phyloP scores from a whole-genome alignment of 495 filamentous ascomycete genomes.

The Clavariopsis aquatica region DNA sequence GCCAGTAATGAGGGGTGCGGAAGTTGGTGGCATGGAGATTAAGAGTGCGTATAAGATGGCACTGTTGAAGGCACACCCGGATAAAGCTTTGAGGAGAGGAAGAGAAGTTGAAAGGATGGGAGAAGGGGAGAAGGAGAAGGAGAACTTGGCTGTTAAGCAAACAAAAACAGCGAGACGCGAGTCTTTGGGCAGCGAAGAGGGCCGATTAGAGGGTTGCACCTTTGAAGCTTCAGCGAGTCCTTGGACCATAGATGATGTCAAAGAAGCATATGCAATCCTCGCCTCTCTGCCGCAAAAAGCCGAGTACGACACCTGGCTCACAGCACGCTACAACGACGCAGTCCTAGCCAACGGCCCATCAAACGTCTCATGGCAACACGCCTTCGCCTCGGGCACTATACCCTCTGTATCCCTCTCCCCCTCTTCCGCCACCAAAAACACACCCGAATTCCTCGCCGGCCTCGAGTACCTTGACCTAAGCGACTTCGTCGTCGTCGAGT shows the following conservation, averaged over 20 bases:
- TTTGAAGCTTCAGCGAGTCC: background rate
- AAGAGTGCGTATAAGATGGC: conserved; percentile 12
- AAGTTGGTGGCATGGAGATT: background rate
- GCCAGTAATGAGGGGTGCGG: background rate
- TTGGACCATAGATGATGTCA: background rate
- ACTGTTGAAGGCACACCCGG: conserved; percentile 29
- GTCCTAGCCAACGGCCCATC: background rate
- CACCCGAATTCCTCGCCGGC: conserved; percentile 10
- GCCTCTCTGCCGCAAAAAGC: background rate
- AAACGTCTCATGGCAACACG: background rate
- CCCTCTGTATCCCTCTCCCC: background rate
- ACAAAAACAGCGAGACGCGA: no score
- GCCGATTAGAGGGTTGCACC: no score
- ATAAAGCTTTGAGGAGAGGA: conserved; percentile 1
- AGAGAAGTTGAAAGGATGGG: background rate
- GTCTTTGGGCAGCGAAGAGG: no score
- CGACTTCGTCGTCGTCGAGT: background rate
- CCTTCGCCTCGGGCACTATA: no score
- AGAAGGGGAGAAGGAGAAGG: background rate
- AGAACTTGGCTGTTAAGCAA: background rate
- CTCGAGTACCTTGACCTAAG: conserved; percentile 18
- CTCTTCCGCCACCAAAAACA: background rate
- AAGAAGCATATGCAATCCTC: background rate
- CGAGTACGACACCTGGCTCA: background rate
- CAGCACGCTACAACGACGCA: no score